These are phyloP conservation scores for Penicillium sp. DNA, from an alignment of 2,329 filamentous ascomycete genomes.

Conservation along the genomic window DNA sequence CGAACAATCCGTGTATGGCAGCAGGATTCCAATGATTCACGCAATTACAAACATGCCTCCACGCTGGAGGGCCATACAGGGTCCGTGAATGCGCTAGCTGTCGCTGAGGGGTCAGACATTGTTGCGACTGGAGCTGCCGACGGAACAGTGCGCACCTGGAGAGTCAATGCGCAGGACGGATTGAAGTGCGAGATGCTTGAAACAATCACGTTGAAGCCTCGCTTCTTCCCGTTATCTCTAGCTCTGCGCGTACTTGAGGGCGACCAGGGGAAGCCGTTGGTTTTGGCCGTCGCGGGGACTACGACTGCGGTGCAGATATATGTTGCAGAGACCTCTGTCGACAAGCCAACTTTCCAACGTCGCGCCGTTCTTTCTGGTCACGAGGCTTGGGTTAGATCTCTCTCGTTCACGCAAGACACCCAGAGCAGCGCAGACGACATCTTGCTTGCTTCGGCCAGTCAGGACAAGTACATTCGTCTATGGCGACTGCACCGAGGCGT, in stretches of 20 bases:
- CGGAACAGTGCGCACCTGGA: slow-evolving; percentile 67
- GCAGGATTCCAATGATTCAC: slow-evolving; percentile 21
- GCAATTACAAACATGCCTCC: slow-evolving; percentile 43
- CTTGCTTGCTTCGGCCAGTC: slow-evolving; percentile 86
- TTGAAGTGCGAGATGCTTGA: slow-evolving; percentile 57
- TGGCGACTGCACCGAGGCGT: slow-evolving; percentile 79
- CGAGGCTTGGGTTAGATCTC: slow-evolving; percentile 88
- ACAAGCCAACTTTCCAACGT: slow-evolving; percentile 59
- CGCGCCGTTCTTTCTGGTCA: slow-evolving; percentile 81
- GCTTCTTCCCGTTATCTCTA: slow-evolving; percentile 77
- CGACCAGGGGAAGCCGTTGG: slow-evolving; percentile 48
- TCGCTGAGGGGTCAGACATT: slow-evolving; percentile 45
- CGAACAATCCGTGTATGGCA: slow-evolving; percentile 67
- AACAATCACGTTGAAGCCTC: slow-evolving; percentile 69
- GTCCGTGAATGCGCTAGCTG: slow-evolving; percentile 66
- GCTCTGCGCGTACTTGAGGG: slow-evolving; percentile 63
- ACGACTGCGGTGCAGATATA: slow-evolving; percentile 79
- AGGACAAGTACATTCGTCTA: slow-evolving; percentile 94
- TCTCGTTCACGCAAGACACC: slow-evolving; percentile 71
- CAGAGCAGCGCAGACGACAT: slow-evolving; percentile 60
- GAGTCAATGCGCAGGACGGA: slow-evolving; percentile 45
- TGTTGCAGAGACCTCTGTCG: slow-evolving; percentile 51
- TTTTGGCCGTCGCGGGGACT: slow-evolving; percentile 85
- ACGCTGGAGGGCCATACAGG: slow-evolving; percentile 67
- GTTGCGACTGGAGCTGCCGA: slow-evolving; percentile 64